Base-by-base conservation (phyloP, 2,329 filamentous ascomycete genomes). In the Ceratocystiopsis sp. region DNA sequence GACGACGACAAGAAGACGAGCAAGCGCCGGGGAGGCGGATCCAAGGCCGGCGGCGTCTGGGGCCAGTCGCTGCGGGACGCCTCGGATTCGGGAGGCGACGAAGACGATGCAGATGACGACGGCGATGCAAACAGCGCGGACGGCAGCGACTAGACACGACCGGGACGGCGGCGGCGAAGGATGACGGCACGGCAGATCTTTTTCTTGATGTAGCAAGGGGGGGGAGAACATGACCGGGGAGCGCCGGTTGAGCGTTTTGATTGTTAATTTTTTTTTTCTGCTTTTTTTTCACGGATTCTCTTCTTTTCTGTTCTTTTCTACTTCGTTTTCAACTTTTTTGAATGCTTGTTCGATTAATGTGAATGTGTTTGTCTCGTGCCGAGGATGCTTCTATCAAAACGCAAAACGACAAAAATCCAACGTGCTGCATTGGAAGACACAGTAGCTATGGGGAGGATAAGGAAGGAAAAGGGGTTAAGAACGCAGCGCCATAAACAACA, bases 1-100 rank as follows among this genome's bases (percentile, higher is more conserved):
- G 41, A 18, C 4, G 41, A 19, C 16, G 40, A 37, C 15, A 14
- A n/a, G 16, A n/a, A 36, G 40, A 32, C 17, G 35, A 14, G 16
- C 15, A 36, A n/a, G 10, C 4, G 35, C 15, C 14, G 16, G 15
- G n/a, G 40, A 44, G 3, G 40, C 42, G 17, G 42, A 38, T 15
- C 12, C 13, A 14, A 34, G 33, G 33, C 33, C 3, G 42, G 34
- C 14, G 21, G 36, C 13, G 16, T 45, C 33, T 48, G 41, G 42
- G 46, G 46, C 15, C 44, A 36, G 41, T 48, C 46, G 8, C 41
- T 48, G 19, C 40, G 46, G 40, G 42, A 48, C 16, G 46, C 25
- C 1, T 46, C 45, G 8, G 48, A 50, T 14, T 41, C 39, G 15
- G 46, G 44, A 12, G 40, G 32, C 7, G 19, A 33, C 1, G 42